These are phyloP conservation scores for Friedmanniomyces endolithicus DNA, from an alignment of 495 filamentous ascomycete species.

Conservation along the genomic window DNA sequence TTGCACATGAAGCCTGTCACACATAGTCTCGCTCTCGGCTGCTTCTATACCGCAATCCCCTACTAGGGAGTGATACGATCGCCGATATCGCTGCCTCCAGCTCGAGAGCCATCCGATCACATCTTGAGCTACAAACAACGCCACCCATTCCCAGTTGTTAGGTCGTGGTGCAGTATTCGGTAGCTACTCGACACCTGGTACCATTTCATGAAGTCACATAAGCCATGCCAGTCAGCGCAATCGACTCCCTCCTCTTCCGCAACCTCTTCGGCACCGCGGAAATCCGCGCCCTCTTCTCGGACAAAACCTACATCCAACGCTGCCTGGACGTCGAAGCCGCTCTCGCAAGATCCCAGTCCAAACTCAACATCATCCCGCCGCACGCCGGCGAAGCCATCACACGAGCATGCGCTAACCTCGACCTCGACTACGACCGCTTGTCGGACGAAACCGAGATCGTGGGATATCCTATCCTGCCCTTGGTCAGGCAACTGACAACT, in stretches of 20 bases:
- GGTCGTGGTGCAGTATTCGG: too few relatives aligned
- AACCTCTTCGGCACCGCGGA: constrained; percentile 41
- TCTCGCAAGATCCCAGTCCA: constrained; percentile 37
- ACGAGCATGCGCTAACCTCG: constrained; percentile 22
- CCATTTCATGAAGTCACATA: too few relatives aligned
- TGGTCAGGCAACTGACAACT: constrained; percentile 35
- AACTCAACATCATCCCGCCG: constrained; percentile 35
- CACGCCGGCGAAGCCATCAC: constrained; percentile 34
- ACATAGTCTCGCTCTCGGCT: too few relatives aligned
- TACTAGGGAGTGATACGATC: not conserved
- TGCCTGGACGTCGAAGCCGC: constrained; percentile 41
- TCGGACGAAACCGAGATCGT: constrained; percentile 40
- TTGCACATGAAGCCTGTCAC: too few relatives aligned
- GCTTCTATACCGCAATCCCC: too few relatives aligned
- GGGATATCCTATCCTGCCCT: constrained; percentile 41
- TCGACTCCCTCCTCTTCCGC: constrained; percentile 40
- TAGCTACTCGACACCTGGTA: too few relatives aligned
- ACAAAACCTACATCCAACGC: constrained; percentile 38
- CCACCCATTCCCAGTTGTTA: too few relatives aligned
- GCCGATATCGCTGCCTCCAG: not conserved
- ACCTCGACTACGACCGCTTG: constrained; percentile 34
- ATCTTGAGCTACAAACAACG: too few relatives aligned
- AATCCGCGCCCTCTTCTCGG: constrained; percentile 40
- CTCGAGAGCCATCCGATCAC: not conserved
- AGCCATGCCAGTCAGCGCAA: constrained; percentile 21